Evolutionary conservation across 2,329 filamentous ascomycete species (phyloP), one percentile per base, ranked within the genome.

Genomic region (Aureobasidium musti): DNA sequence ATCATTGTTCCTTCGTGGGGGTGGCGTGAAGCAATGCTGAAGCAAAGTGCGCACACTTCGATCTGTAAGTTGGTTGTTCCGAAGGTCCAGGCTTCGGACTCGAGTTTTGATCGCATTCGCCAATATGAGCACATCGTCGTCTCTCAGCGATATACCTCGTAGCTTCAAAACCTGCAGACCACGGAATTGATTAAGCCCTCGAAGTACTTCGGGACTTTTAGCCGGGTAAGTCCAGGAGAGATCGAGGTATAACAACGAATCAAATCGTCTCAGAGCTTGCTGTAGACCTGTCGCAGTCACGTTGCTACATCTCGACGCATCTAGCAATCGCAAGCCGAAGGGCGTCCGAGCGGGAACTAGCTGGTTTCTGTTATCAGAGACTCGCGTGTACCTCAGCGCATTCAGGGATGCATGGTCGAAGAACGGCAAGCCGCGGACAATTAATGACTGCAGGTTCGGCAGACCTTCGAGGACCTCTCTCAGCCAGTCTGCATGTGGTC

Each of bases 391-490:
- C 63, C 77, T 80, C 65, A 87, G 72, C 2, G 81, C 82, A 66
- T 81, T 76, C 64, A 88, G 79, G 21, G 84, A 80, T 68, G 82
- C 81, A 72, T 88, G 85, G 66, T 88, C 86, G 71, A 88, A 87
- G 72, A 87, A 87, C 0, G 85, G 84, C 56, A 88, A 74, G 35
- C 80, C 81, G 19, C 84, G 82, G 13, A 88, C 85, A 67, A 87
- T 81, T 57, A 88, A 75, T 1, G 83, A 85, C 70, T 88, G 86
- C 19, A 88, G 76, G 63, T 82, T 81, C 2, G 86, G 86, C 23
- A 88, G 77, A 63, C 79, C 81, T 64, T 86, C 83, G 26, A 88
- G 78, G 5, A 87, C 79, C 67, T 87, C 85, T 57, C 82, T 79
- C 43, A 88, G 75, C 86, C 86, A 88, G 67, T 83, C 83, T 3